Evolutionary conservation across 2,329 filamentous ascomycete genomes (phyloP), one percentile per base, ranked within the genome.

Genomic region (Paecilomyces niveus): DNA sequence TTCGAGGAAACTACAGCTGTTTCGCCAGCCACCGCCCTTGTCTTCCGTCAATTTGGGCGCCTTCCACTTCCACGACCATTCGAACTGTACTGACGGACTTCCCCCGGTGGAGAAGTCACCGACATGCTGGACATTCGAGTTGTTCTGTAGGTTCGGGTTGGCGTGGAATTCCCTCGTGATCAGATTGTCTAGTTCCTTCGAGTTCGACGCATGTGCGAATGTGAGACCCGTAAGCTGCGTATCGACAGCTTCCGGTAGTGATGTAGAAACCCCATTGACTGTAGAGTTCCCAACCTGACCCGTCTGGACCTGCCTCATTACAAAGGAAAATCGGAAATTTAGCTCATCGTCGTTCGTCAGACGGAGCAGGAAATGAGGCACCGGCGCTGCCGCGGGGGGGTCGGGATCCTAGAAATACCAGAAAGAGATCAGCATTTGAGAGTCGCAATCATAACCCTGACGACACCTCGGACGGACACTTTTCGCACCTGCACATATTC

Each of bases 61-160:
- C 70, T 89, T 91, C 92, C 93, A 99, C 79, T 89, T 94, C 94
- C 94, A 99, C 7, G 88, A 87, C 92, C 93, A 99, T 63, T 93
- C 89, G 70, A 97, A 97, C 33, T 91, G 87, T 31, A 96, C 88
- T 1, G 90, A 93, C 6, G 88, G 80, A 67, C 81, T 90, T n/a
- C 93, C 92, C 32, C 83, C 86, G 0, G 94, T 99, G 2, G 85
- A 83, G 70, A 89, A 97, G 72, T 96, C 92, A 2, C 94, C 94
- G n/a, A 99, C 87, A 52, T 97, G 82, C 68, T 95, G 89, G 45
- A 99, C 94, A 70, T 97, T 97, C 57, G 92, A 84, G 70, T 97
- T 97, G 72, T 96, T 97, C 79, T 99, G 94, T 58, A 99, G 80
- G 70, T 99, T 99, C 0, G 94, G 94, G 70, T 99, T 92, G 64